A percentile compares a stretch with the other conserved stretches of the same genome.
Conservation (phyloP, 106 monocot genomes). For the Dendrobium catenatum region DNA sequence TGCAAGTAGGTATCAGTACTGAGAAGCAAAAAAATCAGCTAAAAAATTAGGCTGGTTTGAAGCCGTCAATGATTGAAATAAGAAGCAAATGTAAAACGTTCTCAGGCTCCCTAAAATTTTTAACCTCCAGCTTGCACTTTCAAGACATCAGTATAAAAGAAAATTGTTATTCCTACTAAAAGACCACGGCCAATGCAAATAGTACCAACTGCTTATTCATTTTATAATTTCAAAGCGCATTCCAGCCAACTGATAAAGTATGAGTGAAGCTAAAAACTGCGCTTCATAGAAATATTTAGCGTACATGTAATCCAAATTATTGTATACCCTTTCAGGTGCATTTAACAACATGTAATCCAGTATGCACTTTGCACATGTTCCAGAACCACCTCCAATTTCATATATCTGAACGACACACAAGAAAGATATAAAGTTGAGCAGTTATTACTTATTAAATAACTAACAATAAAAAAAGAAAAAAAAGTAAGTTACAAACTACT, state of each 20-base stretch:
- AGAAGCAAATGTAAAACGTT: no score
- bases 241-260: neutral
- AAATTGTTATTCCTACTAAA: no score
- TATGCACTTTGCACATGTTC: conserved; percentile 97
- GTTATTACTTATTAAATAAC: neutral
- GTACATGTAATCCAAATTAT: conserved; percentile 92
- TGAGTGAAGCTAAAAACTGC: neutral
- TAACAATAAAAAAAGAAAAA: neutral
- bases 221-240: neutral
- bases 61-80: no score
- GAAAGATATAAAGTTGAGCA: neutral
- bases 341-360: conserved; percentile 99
- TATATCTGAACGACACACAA: conserved; percentile 65
- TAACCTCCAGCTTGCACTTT: no score
- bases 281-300: conserved; percentile 2
- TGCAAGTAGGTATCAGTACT: no score
- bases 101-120: no score
- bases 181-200: neutral
- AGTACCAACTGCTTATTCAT: neutral
- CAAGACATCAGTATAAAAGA: no score
- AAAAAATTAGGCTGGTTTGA: no score
- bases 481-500: neutral
- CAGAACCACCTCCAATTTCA: conserved; percentile 99
- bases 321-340: conserved; percentile 91
- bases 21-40: no score